These are phyloP conservation scores for Tritrichomonas musculus DNA, from an alignment of 208 protist genomes.

Conservation along the genomic window DNA sequence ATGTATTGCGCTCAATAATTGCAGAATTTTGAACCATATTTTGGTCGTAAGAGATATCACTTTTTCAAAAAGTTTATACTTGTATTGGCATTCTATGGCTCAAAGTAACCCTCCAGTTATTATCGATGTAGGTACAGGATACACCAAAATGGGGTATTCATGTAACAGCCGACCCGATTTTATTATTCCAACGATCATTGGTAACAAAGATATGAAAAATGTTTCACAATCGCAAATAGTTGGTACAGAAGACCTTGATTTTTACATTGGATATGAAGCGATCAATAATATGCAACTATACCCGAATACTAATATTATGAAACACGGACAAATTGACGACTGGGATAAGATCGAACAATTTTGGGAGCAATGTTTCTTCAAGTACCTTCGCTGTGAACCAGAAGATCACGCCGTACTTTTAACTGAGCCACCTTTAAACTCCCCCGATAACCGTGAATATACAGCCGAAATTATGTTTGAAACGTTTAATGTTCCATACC, in stretches of 20 bases:
- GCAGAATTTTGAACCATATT: too few relatives aligned
- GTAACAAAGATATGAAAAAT: slow-evolving; percentile 50
- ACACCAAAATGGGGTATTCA: slow-evolving; percentile 95
- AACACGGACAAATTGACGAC: slow-evolving; percentile 78
- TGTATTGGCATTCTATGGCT: too few relatives aligned
- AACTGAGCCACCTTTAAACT: slow-evolving; percentile 89
- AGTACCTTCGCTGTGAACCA: slow-evolving; percentile 89
- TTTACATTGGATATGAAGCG: slow-evolving; percentile 86
- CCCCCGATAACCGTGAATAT: slow-evolving; percentile 89
- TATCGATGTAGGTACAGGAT: slow-evolving; percentile 95
- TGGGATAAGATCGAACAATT: slow-evolving; percentile 94
- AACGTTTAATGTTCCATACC: slow-evolving; percentile 85
- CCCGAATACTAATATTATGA: slow-evolving; percentile 68
- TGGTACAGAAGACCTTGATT: slow-evolving; percentile 75
- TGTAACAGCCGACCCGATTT: slow-evolving; percentile 81
- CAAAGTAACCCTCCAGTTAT: slow-evolving; percentile 71
- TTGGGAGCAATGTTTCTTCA: slow-evolving; percentile 90
- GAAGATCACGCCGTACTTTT: slow-evolving; percentile 85
- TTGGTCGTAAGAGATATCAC: too few relatives aligned
- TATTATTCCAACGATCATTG: slow-evolving; percentile 82
- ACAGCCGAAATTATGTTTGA: slow-evolving; percentile 98
- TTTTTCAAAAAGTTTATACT: too few relatives aligned
- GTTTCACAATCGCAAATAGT: slow-evolving; percentile 29
- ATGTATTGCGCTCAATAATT: too few relatives aligned
- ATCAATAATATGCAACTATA: slow-evolving; percentile 49